phyloP scores from a whole-genome alignment of 345 rosid species.

The Rubroshorea leprosula region DNA sequence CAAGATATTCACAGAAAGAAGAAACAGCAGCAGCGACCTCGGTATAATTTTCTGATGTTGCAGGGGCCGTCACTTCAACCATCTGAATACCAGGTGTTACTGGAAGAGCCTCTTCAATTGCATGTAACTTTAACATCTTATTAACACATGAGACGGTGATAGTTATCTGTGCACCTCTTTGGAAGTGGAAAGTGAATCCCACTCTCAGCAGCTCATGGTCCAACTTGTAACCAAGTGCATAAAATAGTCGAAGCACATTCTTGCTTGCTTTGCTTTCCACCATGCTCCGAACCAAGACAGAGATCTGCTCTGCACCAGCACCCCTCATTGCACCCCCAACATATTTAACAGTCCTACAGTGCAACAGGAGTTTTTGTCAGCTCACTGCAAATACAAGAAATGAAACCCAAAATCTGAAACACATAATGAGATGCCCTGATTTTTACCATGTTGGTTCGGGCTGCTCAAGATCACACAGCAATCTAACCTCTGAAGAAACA shows the following conservation, averaged over 20 bases:
- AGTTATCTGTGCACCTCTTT: conserved; percentile 62
- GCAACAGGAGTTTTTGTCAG: not conserved
- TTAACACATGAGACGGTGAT: conserved; percentile 78
- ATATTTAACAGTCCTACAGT: conserved; percentile 77
- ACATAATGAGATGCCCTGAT: not conserved
- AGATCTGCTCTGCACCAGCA: conserved; percentile 86
- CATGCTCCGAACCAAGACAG: conserved; percentile 76
- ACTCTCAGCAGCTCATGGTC: conserved; percentile 89
- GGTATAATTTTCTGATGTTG: conserved; percentile 72
- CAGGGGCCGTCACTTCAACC: conserved; percentile 94
- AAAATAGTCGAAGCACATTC: conserved; percentile 69
- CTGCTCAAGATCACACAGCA: conserved; percentile 87
- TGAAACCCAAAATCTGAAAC: conserved; percentile 1
- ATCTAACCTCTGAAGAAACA: conserved; percentile 70
- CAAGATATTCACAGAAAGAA: conserved; percentile 93
- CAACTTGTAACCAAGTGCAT: conserved; percentile 83
- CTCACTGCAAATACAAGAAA: not conserved
- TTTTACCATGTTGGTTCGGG: conserved; percentile 77
- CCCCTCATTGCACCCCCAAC: conserved; percentile 91
- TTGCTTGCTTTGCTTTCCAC: conserved; percentile 97
- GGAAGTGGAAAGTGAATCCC: conserved; percentile 85
- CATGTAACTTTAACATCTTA: conserved; percentile 79
- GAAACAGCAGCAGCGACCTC: conserved; percentile 77
- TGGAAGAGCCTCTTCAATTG: conserved; percentile 84
- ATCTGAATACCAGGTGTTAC: conserved; percentile 96